Evolutionary conservation across 192 early-diverging fungal genomes (phyloP), one percentile per base, ranked within the genome.

Genomic region (Thamnidium elegans): DNA sequence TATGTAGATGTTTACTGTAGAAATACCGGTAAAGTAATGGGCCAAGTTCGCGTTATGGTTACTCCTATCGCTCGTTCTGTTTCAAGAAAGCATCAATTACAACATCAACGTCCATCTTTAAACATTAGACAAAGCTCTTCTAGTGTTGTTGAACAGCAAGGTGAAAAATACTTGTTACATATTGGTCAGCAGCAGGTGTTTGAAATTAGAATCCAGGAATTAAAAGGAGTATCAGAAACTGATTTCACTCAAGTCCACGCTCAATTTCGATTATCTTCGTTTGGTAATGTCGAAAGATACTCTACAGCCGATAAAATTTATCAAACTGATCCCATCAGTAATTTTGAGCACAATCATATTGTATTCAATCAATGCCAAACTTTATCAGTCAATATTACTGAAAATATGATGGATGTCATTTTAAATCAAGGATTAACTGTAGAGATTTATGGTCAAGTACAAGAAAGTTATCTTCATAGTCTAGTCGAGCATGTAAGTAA

Each of bases 161-260:
- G 14, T 47, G 42, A 45, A 6, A 44, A 61, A 23, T 46, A 45
- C 39, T 17, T n/a, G 65, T 39, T 58, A 34, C 52, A 20, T 47
- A 71, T 81, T 15, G 85, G 84, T 10, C 69, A 77, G 23, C 67
- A 72, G 9, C 47, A 85, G 0, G 56, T 88, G 7, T 87, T 90
- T 66, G 90, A 90, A 64, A 66, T 92, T 4, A 74, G 77, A 3
- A 58, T 92, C 0, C 36, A 84, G 3, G 75, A 81, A 8, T 48
- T 89, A 4, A 73, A 63, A 3, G 87, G 84, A 5, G 68, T 90
- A n/a, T 64, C 65, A 5, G 87, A 87, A 63, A 54, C 63, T 10
- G 68, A 78, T 42, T 89, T 72, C 66, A 85, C 79, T 4, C 85
- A 90, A 61, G 78, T 92, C 11, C 89, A 90, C 63, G 81, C 80